phyloP scores from a whole-genome alignment of 1,139 yeast species.

The Pichia sp. region DNA sequence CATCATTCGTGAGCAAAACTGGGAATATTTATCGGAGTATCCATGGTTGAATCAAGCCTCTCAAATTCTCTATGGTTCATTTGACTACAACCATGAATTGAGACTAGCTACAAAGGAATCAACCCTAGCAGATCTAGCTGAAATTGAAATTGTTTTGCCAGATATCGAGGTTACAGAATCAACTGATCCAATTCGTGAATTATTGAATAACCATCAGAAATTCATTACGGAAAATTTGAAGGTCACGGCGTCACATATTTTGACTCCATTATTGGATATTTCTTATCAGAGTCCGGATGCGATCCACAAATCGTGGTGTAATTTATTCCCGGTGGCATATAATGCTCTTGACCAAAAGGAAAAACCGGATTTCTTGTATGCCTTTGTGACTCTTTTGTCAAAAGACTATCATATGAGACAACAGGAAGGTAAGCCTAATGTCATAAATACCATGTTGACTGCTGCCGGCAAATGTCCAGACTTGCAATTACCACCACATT shows the following conservation, averaged over 20 bases:
- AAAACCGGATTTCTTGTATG: slow-evolving; percentile 72
- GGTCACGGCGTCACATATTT: slow-evolving; percentile 49
- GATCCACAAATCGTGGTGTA: slow-evolving; percentile 79
- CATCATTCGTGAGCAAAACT: slow-evolving; percentile 84
- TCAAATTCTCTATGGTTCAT: slow-evolving; percentile 76
- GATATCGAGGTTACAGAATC: slow-evolving; percentile 2
- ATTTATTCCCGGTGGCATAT: slow-evolving; percentile 75
- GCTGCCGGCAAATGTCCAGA: slow-evolving; percentile 70
- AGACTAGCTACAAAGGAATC: slow-evolving; percentile 41
- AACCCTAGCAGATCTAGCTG: slow-evolving; percentile 46
- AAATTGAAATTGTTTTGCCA: slow-evolving; percentile 33
- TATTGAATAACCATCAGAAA: slow-evolving; percentile 42
- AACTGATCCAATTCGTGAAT: slow-evolving; percentile 21
- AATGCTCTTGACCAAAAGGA: slow-evolving; percentile 69
- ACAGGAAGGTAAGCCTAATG: slow-evolving; percentile 80
- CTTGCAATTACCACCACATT: slow-evolving; percentile 87
- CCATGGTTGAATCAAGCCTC: slow-evolving; percentile 95
- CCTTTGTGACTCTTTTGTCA: slow-evolving; percentile 69
- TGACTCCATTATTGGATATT: slow-evolving; percentile 69
- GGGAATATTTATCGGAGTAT: slow-evolving; percentile 92
- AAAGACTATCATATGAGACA: slow-evolving; percentile 91
- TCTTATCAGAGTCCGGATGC: slow-evolving; percentile 78
- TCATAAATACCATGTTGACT: slow-evolving; percentile 72
- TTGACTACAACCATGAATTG: slow-evolving; percentile 44
- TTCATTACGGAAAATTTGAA: slow-evolving; percentile 32